Base-by-base conservation (phyloP, 1,139 yeast species). In the Taphrina wiesneri region DNA sequence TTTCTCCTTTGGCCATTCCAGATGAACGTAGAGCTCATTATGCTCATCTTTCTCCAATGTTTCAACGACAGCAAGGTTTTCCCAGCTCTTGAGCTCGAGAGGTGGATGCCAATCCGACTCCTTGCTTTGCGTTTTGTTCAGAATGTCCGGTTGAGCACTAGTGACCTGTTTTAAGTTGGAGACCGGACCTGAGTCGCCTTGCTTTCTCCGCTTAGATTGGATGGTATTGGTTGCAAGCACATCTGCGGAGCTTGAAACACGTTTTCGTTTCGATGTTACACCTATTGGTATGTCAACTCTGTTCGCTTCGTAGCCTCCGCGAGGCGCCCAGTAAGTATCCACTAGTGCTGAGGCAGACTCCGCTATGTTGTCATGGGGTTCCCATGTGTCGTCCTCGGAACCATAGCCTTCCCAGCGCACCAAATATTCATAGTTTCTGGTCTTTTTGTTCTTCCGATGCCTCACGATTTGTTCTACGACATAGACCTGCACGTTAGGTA, bases 381-480 rank as follows among this genome's bases (percentile, higher is more conserved):
- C 56, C 56, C 56, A 52, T 17, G 56, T 52, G 43, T 52, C 56
- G 36, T 52, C 56, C 25, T 30, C 56, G 7, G 43, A 21, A 11
- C 43, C 43, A 21, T 52, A 52, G 13, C 56, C 56, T 11, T 52
- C 56, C 56, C 56, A 52, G 15, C 56, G 41, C 1, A 52, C 45
- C n/a, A 26, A 17, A 19, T 52, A 52, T n/a, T 52, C 56, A 3
- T 17, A 32, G 1, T 43, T 17, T 13, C 17, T 17, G 11, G 28
- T n/a, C 17, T 32, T 34, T 7, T 34, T 30, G 36, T 17, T 34
- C 17, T 17, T 52, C n/a, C 43, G 15, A 19, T 52, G 56, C 28
- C 17, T 32, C 9, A 52, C 45, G 1, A 52, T 52, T 32, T 34
- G 28, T 15, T 52, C 56, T 21, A 52, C 56, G 11, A 52, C 56